Percentiles rank a stretch among this genome's conserved stretches.
Conservation (phyloP, 345 rosid species). For the Streptanthus diversifolius region DNA sequence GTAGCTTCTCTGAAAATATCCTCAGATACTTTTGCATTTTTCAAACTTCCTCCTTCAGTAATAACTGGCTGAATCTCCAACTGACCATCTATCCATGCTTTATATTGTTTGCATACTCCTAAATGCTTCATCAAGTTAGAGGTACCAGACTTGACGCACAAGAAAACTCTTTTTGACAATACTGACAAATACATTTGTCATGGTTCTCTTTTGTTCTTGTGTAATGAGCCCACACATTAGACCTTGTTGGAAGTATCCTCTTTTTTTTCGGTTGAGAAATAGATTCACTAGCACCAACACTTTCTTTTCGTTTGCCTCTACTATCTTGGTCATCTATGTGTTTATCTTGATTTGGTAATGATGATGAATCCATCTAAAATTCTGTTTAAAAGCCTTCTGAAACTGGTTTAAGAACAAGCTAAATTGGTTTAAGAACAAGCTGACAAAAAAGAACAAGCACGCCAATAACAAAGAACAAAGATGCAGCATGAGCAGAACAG, state of each 20-base stretch:
- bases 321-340: too few relatives aligned
- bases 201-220: neutral
- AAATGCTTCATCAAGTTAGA: neutral
- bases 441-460: conserved; percentile 40
- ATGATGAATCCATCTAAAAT: too few relatives aligned
- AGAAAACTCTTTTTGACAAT: neutral
- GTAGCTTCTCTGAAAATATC: neutral
- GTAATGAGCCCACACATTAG: too few relatives aligned
- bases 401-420: too few relatives aligned
- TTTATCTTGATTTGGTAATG: too few relatives aligned
- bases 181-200: neutral
- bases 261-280: neutral
- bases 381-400: too few relatives aligned
- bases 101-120: neutral
- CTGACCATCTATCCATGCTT: neutral
- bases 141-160: neutral
- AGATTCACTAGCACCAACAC: neutral
- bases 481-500: conserved; percentile 69
- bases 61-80: neutral
- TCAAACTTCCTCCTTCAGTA: neutral
- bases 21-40: neutral
- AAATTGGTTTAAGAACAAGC: conserved; percentile 48
- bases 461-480: conserved; percentile 55
- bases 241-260: too few relatives aligned
- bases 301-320: neutral